Percentiles rank a stretch among this genome's conserved stretches.
These are phyloP conservation scores for Monosporascus sp. DNA, from an alignment of 2,329 filamentous ascomycete genomes.

Conservation along the genomic window DNA sequence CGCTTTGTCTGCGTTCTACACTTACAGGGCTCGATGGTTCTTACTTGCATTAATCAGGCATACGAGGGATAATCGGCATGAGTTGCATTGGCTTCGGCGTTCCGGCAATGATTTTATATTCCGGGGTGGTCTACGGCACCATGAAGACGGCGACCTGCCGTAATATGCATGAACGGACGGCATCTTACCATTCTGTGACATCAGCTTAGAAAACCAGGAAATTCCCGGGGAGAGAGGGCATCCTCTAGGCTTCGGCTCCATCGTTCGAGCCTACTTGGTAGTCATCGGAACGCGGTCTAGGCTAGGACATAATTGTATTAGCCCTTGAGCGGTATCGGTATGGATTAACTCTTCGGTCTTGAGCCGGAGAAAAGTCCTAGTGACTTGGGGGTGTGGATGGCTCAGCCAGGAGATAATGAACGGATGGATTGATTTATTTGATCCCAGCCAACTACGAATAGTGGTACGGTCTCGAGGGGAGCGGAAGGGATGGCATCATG, in stretches of 20 bases:
- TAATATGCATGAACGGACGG: not conserved
- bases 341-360: too few species aligned
- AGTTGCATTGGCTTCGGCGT: not conserved
- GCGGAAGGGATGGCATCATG: too few species aligned
- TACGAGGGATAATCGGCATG: not conserved
- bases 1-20: not conserved
- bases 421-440: too few species aligned
- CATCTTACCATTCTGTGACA: not conserved
- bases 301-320: too few species aligned
- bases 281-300: not conserved
- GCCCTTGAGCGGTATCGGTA: too few species aligned
- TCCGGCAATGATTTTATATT: not conserved
- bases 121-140: not conserved
- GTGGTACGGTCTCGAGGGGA: too few species aligned
- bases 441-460: too few species aligned
- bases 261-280: not conserved
- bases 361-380: too few species aligned
- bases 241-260: not conserved
- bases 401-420: too few species aligned
- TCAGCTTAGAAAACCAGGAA: not conserved
- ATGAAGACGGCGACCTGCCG: not conserved
- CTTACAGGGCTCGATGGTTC: not conserved
- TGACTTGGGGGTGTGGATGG: too few species aligned
- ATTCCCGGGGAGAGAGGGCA: not conserved
- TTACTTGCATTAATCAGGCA: not conserved